Base-by-base conservation (phyloP, 768 basidiomycete species). In the Leccinellum luteum region DNA sequence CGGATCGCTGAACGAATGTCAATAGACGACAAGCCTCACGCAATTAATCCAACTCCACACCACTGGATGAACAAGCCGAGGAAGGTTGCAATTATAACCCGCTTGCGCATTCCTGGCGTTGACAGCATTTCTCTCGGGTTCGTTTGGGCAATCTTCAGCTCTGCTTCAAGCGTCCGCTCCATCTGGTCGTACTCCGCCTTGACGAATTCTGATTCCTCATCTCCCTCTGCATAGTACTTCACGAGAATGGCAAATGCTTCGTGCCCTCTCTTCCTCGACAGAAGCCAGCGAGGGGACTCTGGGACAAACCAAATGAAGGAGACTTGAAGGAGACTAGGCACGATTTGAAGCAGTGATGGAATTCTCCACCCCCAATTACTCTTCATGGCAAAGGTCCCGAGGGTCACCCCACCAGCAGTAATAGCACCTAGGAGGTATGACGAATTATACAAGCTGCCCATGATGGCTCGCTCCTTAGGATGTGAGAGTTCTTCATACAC, bases 111-210 rank as follows among this genome's bases (percentile, higher is more conserved):
- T 14, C 61, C 64, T 5, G 55, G 25, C 0, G 55, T 50, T 1
- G 57, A 48, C 3, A 58, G 49, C 14, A 59, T 5, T 2, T 52
- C 49, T 12, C 17, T 58, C 30, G 21, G 23, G 35, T 17, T 45
- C 48, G 38, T 52, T 4, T 19, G 19, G 2, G 59, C 23, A 6
- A 32, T 48, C 15, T 43, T 64, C 30, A 61, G 31, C 23, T 64
- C 65, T 5, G 30, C 23, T 61, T 80, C 76, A 3, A 86, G 65
- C 0, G 84, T 85, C 57, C 76, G 74, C 66, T 83, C 77, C 58
- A 86, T 85, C 68, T 85, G 77, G 4, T 75, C 72, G 60, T 76
- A 84, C 60, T 85, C 84, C 0, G 83, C 81, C 62, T 81, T 80
- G 50, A 81, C 83, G 49, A 85, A 81, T 60, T 81, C 81, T 2